Evolutionary conservation across 2,329 filamentous ascomycete species (phyloP), one percentile per base, ranked within the genome.

Genomic region (Monilinia fructigena): DNA sequence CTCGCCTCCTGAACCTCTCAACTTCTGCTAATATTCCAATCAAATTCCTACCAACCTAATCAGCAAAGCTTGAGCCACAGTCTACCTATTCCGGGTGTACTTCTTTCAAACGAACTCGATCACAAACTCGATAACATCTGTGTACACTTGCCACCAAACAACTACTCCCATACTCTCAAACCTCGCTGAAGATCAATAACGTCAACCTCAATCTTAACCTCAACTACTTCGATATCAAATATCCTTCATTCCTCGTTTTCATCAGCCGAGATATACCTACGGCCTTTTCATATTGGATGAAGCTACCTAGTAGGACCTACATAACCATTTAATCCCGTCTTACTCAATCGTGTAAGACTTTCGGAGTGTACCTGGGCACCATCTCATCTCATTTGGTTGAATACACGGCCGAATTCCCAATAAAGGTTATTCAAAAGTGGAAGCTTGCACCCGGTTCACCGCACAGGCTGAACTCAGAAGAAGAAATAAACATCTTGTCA

Each of bases 1-100:
- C 63, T 65, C 63, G 42, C 40, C 63, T 65, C 45, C 54, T 65
- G 11, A 35, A 65, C 63, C 63, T 45, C 54, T 66, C 42, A 65
- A 50, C 42, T 63, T 45, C 52, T 45, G 23, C 47, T 18, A 55
- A 48, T 31, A 38, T 48, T 20, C 6, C 35, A 31, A 58, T 47
- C 20, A n/a, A 14, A 42, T 31, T n/a, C 62, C 16, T 20, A 14
- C 28, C 62, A 47, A 47, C n/a, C 47, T 38, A 26, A 40, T 14
- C 40, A 28, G 26, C 31, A 20, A 47, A 58, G 26, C 54, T 52
- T 63, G 31, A 38, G 60, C 59, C 59, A 62, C 59, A 40, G 59
- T 40, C 23, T 35, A 40, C 35, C 38, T 38, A 48, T 62, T 54
- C 48, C 63, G 35, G 50, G 38, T 18, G n/a, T 42, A 48, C 26